Evolutionary conservation across 306 rosid genomes (phyloP).

Genomic region (Corylus americana): DNA sequence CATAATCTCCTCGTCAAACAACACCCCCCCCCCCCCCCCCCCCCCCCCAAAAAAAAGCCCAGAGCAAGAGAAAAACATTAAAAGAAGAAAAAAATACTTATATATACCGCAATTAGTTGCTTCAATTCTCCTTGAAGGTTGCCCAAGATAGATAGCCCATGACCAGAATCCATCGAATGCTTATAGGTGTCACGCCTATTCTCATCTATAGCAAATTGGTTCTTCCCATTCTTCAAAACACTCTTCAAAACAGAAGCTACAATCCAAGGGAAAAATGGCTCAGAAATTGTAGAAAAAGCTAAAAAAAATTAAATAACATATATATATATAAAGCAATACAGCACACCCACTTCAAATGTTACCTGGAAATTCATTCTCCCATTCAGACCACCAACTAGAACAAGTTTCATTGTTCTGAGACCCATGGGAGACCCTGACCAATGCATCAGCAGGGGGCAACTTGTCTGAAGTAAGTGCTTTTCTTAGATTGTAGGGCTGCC

Average conservation of each 20-base stretch:
- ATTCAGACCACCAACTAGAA: slow-evolving; percentile 60
- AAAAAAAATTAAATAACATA: not conserved
- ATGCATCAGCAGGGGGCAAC: slow-evolving; percentile 49
- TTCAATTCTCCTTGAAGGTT: slow-evolving; percentile 60
- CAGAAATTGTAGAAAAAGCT: not conserved
- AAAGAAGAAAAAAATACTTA: not conserved
- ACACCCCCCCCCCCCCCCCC: not conserved
- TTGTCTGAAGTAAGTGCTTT: slow-evolving; percentile 44
- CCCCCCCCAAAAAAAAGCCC: not conserved
- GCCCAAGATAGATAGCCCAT: slow-evolving; percentile 43
- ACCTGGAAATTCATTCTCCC: slow-evolving; percentile 97
- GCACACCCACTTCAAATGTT: slow-evolving; percentile 5
- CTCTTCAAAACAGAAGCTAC: slow-evolving; percentile 88
- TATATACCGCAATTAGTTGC: slow-evolving; percentile 70
- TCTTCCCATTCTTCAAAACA: slow-evolving; percentile 73
- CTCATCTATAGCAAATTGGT: slow-evolving; percentile 73
- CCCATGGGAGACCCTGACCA: slow-evolving; percentile 38
- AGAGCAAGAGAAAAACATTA: not conserved
- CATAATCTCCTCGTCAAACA: not conserved
- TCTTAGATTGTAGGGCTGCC: slow-evolving; percentile 70
- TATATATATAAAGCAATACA: not conserved
- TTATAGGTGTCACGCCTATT: slow-evolving; percentile 80
- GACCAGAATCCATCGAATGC: slow-evolving; percentile 36
- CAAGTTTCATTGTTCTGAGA: slow-evolving; percentile 53
- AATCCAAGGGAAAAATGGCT: slow-evolving; percentile 23